Base-by-base conservation (phyloP, 2,329 filamentous ascomycete species). In the Neopestalotiopsis clavispora region DNA sequence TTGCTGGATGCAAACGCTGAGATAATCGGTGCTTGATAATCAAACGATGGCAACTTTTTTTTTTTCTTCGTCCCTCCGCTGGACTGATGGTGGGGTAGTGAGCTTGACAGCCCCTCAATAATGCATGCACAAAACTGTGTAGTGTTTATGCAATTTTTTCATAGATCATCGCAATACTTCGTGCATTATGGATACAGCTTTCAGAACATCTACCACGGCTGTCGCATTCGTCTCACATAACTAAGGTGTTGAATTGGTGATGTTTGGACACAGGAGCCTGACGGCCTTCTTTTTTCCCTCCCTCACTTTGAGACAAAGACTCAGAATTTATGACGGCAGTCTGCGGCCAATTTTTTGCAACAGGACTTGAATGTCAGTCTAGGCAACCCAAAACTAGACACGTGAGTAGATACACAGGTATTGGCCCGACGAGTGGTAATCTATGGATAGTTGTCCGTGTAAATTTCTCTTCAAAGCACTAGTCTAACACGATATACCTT, bases 21-120 rank as follows among this genome's bases (percentile, higher is more conserved):
- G 34, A 62, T 40, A 62, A 62, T 59, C 40, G 20, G 30, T 59
- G 64, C 65, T 67, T 67, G 65, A 60, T 67, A 67, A 67, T 67
- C 65, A 59, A 20, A 32, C 59, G 57, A 62, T 49, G 45, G 49
- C 56, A 34, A 66, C 49, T 66, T 62, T 58, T 67, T 66, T 66
- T 67, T 60, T 45, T 49, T 38, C 34, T 10, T 38, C 23, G 23
- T 38, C 34, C 34, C n/a, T 42, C 28, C 30, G 34, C 14, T 62
- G 30, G n/a, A 20, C 34, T 67, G 32, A 67, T 67, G 65, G 65
- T 67, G 65, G 65, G 65, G 65, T 56, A 59, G 20, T 30, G 3
- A 23, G 34, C n/a, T 59, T 23, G 58, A 9, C 34, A 38, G 34
- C 65, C 65, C 65, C 65, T 56, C 65, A 52, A 67, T 60, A 20